Evolutionary conservation across 352 stramenopile genomes (phyloP).

Genomic region (Lagenidium giganteum): DNA sequence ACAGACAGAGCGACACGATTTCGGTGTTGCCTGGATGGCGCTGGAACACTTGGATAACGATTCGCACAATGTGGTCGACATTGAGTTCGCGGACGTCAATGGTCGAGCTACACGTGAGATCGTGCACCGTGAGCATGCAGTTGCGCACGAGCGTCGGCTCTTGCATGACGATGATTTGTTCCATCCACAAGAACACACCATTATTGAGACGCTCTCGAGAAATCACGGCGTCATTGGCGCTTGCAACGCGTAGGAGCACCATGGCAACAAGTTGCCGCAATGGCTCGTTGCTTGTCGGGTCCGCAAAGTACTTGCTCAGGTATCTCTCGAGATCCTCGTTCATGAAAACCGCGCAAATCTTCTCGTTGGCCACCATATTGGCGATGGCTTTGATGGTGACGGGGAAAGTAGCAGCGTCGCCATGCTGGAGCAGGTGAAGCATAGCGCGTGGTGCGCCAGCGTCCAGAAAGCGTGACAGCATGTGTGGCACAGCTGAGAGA

Average conservation of each 20-base stretch:
- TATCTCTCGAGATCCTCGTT: conserved; percentile 70
- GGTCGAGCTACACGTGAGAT: conserved; percentile 54
- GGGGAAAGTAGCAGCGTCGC: conserved; percentile 28
- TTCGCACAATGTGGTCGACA: conserved; percentile 56
- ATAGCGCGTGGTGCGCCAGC: conserved; percentile 57
- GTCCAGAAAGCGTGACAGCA: conserved; percentile 64
- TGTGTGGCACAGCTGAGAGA: conserved; percentile 46
- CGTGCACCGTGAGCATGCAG: conserved; percentile 71
- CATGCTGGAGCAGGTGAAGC: conserved; percentile 48
- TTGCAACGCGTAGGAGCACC: conserved; percentile 64
- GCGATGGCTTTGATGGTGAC: conserved; percentile 69
- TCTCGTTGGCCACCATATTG: conserved; percentile 73
- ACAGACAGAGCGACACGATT: conserved; percentile 60
- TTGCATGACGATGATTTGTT: conserved; percentile 77
- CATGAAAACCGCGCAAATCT: conserved; percentile 63
- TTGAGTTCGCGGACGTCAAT: conserved; percentile 51
- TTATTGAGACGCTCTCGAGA: conserved; percentile 55
- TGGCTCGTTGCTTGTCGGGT: conserved; percentile 33
- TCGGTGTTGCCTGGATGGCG: conserved; percentile 40
- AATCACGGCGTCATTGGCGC: conserved; percentile 63
- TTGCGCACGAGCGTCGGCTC: conserved; percentile 68
- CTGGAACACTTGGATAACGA: conserved; percentile 56
- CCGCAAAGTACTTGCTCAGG: conserved; percentile 47
- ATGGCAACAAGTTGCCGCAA: conserved; percentile 66
- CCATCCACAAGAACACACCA: conserved; percentile 71